Percentiles rank a stretch among this genome's conserved stretches.
phyloP scores from a whole-genome alignment of 2,329 filamentous ascomycete genomes.

The Diplodia intermedia region DNA sequence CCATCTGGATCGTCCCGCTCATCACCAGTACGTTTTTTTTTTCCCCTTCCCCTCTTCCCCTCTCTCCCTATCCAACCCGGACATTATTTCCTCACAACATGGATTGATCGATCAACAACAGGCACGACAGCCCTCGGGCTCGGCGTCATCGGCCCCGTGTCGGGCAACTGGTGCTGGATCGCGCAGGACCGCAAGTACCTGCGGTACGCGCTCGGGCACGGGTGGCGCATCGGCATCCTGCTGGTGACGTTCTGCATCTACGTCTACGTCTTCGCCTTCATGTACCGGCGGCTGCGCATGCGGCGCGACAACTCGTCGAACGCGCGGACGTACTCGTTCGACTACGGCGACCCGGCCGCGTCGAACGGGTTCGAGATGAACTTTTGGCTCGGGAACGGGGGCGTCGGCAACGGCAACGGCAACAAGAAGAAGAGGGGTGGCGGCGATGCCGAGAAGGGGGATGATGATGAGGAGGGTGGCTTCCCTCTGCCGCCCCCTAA shows the following conservation, averaged over 20 bases:
- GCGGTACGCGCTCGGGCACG: constrained; percentile 55
- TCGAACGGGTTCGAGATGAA: constrained; percentile 29
- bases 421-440: background rate
- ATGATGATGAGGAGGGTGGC: background rate
- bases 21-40: constrained; percentile 44
- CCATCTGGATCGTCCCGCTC: constrained; percentile 52
- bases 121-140: constrained; percentile 24
- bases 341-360: constrained; percentile 7
- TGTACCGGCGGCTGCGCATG: constrained; percentile 34
- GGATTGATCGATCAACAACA: background rate
- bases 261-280: constrained; percentile 51
- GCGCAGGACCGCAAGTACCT: constrained; percentile 45
- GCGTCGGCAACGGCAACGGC: background rate
- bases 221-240: constrained; percentile 56
- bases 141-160: constrained; percentile 47
- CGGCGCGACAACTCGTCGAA: background rate
- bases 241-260: constrained; percentile 52
- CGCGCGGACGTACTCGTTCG: constrained; percentile 19
- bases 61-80: background rate
- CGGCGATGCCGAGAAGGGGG: background rate
- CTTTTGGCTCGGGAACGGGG: constrained; percentile 24
- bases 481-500: constrained; percentile 11
- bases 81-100: background rate
- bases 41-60: too few species aligned
- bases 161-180: constrained; percentile 61